Percentiles rank a stretch among this genome's conserved stretches.
phyloP scores from a whole-genome alignment of 1,284 basidiomycete species.

The Ceratorhiza oryzae-sativae region DNA sequence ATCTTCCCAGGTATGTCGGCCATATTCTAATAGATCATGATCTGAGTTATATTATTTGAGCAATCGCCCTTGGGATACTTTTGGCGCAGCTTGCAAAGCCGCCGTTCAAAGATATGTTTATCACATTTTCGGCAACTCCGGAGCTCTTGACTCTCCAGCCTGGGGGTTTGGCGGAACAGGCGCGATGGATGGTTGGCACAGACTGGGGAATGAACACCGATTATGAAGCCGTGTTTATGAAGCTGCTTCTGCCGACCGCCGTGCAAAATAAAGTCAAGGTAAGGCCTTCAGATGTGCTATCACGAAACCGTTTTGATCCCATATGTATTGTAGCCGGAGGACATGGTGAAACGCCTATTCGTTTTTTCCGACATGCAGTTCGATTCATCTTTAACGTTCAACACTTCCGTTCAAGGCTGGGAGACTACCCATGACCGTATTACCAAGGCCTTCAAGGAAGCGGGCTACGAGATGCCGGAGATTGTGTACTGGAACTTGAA shows the following conservation, averaged over 20 bases:
- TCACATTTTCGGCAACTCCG: constrained; percentile 67
- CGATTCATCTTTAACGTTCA: constrained; percentile 53
- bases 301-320: not conserved
- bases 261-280: constrained; percentile 58
- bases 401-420: constrained; percentile 51
- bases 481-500: constrained; percentile 64
- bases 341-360: constrained; percentile 74
- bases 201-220: constrained; percentile 68
- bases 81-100: constrained; percentile 65
- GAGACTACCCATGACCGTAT: constrained; percentile 67
- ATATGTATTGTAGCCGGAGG: constrained; percentile 52
- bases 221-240: constrained; percentile 64
- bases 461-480: constrained; percentile 72
- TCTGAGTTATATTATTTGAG: constrained; percentile 41
- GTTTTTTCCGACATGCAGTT: constrained; percentile 83
- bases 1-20: constrained; percentile 55
- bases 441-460: constrained; percentile 60
- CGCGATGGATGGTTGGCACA: constrained; percentile 52
- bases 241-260: constrained; percentile 66
- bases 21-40: not conserved
- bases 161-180: constrained; percentile 51
- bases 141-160: constrained; percentile 57
- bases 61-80: constrained; percentile 70
- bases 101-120: constrained; percentile 69
- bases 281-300: not conserved